Percentiles rank a stretch among this genome's conserved stretches.
Evolutionary conservation across 768 basidiomycete genomes (phyloP).

Genomic region (Boletus vinaceobasis): DNA sequence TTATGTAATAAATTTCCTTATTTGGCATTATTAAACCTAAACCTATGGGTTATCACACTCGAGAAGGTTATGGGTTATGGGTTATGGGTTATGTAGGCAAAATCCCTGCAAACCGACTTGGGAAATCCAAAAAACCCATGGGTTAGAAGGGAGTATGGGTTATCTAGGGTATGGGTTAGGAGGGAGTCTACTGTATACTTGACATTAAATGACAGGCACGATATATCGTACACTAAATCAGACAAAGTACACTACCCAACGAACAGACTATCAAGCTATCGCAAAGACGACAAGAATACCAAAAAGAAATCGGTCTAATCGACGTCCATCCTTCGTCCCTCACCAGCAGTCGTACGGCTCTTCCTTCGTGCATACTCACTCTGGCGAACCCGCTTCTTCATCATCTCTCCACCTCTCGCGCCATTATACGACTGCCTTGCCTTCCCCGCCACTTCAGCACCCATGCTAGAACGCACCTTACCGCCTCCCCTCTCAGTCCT

Average conservation of each 20-base stretch:
- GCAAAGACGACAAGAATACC: background rate
- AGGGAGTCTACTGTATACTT: no score
- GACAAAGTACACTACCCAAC: background rate
- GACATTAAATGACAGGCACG: background rate
- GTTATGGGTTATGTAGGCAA: no score
- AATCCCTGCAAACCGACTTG: no score
- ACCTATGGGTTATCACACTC: no score
- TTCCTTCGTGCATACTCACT: slow-evolving; percentile 67
- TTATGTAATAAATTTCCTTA: no score
- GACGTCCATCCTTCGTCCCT: slow-evolving; percentile 12
- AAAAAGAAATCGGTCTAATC: slow-evolving; percentile 2
- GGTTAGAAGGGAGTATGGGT: no score
- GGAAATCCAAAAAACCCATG: no score
- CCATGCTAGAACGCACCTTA: slow-evolving; percentile 51
- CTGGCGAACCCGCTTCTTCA: slow-evolving; percentile 71
- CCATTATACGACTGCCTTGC: slow-evolving; percentile 22
- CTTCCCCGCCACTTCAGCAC: slow-evolving; percentile 32
- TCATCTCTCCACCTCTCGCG: slow-evolving; percentile 34
- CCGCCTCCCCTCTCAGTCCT: slow-evolving; percentile 25
- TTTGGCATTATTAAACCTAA: no score
- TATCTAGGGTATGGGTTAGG: no score
- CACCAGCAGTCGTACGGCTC: slow-evolving; percentile 37
- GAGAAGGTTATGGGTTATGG: no score
- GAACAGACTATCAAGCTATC: slow-evolving; percentile 7
- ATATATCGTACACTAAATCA: background rate